phyloP scores from a whole-genome alignment of 768 basidiomycete species.

The Hydnomerulius pinastri region DNA sequence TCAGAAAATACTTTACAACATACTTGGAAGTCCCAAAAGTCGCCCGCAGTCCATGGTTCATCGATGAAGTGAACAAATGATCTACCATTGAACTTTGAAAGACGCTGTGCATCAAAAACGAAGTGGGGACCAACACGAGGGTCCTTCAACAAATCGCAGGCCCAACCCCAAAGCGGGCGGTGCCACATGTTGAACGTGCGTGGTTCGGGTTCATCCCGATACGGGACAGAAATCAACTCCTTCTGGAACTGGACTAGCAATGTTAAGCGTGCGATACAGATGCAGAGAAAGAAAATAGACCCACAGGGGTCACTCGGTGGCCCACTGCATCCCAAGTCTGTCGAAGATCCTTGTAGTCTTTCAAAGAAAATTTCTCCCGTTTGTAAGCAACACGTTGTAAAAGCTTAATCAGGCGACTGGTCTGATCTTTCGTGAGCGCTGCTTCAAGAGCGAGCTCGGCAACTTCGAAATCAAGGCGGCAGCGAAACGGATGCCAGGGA shows the following conservation, averaged over 20 bases:
- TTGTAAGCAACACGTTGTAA: constrained; percentile 2
- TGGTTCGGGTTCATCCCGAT: constrained; percentile 11
- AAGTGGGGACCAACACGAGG: constrained; percentile 22
- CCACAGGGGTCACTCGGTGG: constrained; percentile 8
- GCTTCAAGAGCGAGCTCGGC: constrained; percentile 25
- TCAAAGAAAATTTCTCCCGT: constrained; percentile 16
- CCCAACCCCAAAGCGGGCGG: constrained; percentile 31
- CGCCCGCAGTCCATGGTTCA: constrained; percentile 40
- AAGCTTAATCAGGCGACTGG: constrained; percentile 20
- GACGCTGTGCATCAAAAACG: constrained; percentile 33
- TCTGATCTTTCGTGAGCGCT: constrained; percentile 19
- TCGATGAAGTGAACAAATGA: constrained; percentile 30
- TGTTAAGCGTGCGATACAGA: too few species aligned
- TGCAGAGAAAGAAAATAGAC: too few species aligned
- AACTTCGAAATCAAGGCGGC: constrained; percentile 33
- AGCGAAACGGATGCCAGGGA: constrained; percentile 35
- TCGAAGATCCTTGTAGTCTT: constrained; percentile 17
- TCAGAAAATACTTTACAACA: not conserved
- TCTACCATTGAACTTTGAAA: constrained; percentile 29
- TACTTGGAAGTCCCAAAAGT: constrained; percentile 41
- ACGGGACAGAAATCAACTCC: constrained; percentile 16
- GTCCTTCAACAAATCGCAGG: constrained; percentile 29
- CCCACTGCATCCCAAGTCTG: constrained; percentile 21
- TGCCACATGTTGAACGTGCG: constrained; percentile 20
- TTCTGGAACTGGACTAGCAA: constrained; percentile 19